Evolutionary conservation across 1,284 basidiomycete genomes (phyloP).

Genomic region (Leccinum subspadiceum): DNA sequence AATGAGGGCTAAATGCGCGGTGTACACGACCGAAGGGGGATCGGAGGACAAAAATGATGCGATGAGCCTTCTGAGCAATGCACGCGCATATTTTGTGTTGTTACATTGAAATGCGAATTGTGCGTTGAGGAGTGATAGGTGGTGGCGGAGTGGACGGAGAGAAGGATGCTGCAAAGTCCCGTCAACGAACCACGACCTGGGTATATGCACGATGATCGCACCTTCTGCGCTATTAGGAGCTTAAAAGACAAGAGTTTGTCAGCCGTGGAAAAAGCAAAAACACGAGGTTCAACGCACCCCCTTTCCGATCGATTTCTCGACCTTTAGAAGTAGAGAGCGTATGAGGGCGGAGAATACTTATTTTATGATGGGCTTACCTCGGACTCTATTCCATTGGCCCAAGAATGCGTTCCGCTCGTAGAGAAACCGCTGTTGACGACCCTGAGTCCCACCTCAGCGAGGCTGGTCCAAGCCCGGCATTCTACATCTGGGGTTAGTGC

Average conservation of each 20-base stretch:
- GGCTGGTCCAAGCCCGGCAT: conserved; percentile 63
- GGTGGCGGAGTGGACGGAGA: conserved; percentile 54
- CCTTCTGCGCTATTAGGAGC: conserved; percentile 64
- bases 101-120: conserved; percentile 42
- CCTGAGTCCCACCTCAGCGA: conserved; percentile 64
- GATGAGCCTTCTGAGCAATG: conserved; percentile 53
- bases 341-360: conserved; percentile 6
- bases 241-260: conserved; percentile 24
- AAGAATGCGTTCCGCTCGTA: conserved; percentile 37
- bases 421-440: conserved; percentile 47
- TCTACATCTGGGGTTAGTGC: conserved; percentile 59
- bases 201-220: conserved; percentile 27
- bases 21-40: conserved; percentile 51
- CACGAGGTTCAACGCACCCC: conserved; percentile 37
- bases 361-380: conserved; percentile 42
- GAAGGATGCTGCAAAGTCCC: conserved; percentile 50
- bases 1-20: conserved; percentile 53
- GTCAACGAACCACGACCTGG: conserved; percentile 8
- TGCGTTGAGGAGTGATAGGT: conserved; percentile 57
- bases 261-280: neutral
- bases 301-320: conserved; percentile 50
- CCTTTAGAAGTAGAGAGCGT: conserved; percentile 28
- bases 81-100: conserved; percentile 58
- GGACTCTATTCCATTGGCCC: conserved; percentile 47
- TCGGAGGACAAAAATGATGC: conserved; percentile 45